A percentile compares a stretch with the other conserved stretches of the same genome.
Evolutionary conservation across 768 basidiomycete genomes (phyloP).

Genomic region (Chalciporus piperatus): DNA sequence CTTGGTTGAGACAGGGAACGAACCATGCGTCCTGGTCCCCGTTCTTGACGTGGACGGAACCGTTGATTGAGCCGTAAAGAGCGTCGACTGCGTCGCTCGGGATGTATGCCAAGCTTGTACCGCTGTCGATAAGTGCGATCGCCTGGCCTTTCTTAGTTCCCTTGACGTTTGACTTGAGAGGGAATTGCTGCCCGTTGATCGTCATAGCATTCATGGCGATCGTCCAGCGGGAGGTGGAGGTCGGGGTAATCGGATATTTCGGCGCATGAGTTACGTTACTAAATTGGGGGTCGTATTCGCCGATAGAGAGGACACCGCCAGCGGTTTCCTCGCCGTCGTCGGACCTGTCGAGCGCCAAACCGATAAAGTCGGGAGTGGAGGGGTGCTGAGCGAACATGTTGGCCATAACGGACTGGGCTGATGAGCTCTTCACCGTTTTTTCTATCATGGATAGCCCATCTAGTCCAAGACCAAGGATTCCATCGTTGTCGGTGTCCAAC

Average conservation of each 20-base stretch:
- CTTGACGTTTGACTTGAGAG: constrained; percentile 29
- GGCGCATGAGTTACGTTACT: constrained; percentile 29
- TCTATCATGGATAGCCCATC: constrained; percentile 22
- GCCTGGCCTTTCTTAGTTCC: constrained; percentile 30
- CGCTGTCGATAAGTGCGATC: constrained; percentile 44
- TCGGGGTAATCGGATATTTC: constrained; percentile 34
- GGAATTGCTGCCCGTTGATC: constrained; percentile 30
- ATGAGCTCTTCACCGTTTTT: constrained; percentile 14
- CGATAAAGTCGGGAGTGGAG: constrained; percentile 37
- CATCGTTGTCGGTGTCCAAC: constrained; percentile 13
- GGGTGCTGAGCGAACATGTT: constrained; percentile 40
- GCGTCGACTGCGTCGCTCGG: constrained; percentile 33
- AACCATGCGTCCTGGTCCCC: constrained; percentile 35
- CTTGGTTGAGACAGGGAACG: constrained; percentile 31
- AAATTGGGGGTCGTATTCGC: constrained; percentile 40
- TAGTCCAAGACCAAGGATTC: constrained; percentile 29
- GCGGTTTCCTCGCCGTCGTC: constrained; percentile 38
- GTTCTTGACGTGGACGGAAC: constrained; percentile 33
- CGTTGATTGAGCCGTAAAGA: constrained; percentile 39
- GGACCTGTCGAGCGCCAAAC: constrained; percentile 41
- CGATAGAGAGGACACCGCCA: constrained; percentile 42
- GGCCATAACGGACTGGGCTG: constrained; percentile 32
- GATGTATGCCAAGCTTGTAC: constrained; percentile 39
- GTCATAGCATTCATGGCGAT: constrained; percentile 38
- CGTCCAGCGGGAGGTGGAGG: constrained; percentile 39